phyloP scores from a whole-genome alignment of 306 rosid species.

The Vachellia collinsii region DNA sequence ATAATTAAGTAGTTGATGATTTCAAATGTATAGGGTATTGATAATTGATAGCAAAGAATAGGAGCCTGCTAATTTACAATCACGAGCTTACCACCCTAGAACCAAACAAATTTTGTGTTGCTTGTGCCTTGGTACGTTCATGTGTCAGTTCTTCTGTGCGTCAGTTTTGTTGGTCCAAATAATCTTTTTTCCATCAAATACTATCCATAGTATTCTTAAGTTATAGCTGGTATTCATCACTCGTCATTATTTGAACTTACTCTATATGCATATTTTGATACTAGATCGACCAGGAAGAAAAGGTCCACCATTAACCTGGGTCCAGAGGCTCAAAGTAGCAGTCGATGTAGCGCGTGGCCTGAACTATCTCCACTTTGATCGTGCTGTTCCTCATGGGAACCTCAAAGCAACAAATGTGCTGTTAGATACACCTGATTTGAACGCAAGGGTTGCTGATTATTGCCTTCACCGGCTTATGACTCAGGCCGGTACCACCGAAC shows the following conservation, averaged over 20 bases:
- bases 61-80: background rate
- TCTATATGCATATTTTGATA: conserved; percentile 31
- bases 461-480: conserved; percentile 99
- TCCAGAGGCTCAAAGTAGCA: conserved; percentile 90
- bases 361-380: conserved; percentile 99
- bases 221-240: background rate
- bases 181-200: background rate
- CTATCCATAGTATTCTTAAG: conserved; percentile 5
- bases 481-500: conserved; percentile 90
- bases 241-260: conserved; percentile 27
- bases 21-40: conserved; percentile 9
- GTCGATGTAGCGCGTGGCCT: conserved; percentile 99
- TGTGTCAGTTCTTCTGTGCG: conserved; percentile 15
- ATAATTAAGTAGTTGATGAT: conserved; percentile 20
- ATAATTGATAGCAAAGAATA: background rate
- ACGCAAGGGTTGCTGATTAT: conserved; percentile 95
- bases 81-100: background rate
- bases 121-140: background rate
- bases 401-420: conserved; percentile 89
- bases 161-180: conserved; percentile 21
- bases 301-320: conserved; percentile 84
- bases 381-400: conserved; percentile 98
- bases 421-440: conserved; percentile 85
- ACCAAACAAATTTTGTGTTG: background rate
- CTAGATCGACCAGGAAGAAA: conserved; percentile 97